Evolutionary conservation across 345 rosid genomes (phyloP).

Genomic region (Citrus reticulata): DNA sequence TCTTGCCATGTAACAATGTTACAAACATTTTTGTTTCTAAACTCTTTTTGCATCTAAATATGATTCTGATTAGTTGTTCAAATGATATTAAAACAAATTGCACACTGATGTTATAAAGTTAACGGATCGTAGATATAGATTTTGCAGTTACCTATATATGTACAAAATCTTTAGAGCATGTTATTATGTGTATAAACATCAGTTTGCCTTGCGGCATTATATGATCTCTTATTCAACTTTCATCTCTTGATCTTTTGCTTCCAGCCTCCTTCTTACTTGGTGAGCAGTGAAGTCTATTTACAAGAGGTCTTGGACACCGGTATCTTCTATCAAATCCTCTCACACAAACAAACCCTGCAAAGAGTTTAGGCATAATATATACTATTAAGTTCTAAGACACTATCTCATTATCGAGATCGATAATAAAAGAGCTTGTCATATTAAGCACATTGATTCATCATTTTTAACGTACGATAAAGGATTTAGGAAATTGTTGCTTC

Average conservation of each 20-base stretch:
- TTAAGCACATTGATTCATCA: background rate
- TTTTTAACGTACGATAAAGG: background rate
- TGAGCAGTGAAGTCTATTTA: constrained; percentile 32
- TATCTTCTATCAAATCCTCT: constrained; percentile 43
- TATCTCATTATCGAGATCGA: background rate
- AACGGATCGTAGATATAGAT: too few species aligned
- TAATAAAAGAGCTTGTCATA: background rate
- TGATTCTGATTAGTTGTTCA: too few species aligned
- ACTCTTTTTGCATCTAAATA: too few species aligned
- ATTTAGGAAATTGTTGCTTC: background rate
- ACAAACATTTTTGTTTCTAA: too few species aligned
- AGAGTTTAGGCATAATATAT: background rate
- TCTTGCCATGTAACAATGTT: too few species aligned
- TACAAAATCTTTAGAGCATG: background rate
- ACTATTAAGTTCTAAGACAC: background rate
- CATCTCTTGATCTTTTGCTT: background rate
- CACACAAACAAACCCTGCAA: constrained; percentile 49
- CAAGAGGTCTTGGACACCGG: constrained; percentile 30
- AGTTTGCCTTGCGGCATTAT: background rate
- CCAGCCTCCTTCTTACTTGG: constrained; percentile 16
- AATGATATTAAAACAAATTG: too few species aligned
- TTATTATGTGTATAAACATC: background rate
- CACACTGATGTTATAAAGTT: too few species aligned
- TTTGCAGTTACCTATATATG: background rate
- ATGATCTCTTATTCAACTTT: background rate